These are phyloP conservation scores for Noccaea caerulescens DNA, from an alignment of 345 rosid genomes.

Conservation along the genomic window DNA sequence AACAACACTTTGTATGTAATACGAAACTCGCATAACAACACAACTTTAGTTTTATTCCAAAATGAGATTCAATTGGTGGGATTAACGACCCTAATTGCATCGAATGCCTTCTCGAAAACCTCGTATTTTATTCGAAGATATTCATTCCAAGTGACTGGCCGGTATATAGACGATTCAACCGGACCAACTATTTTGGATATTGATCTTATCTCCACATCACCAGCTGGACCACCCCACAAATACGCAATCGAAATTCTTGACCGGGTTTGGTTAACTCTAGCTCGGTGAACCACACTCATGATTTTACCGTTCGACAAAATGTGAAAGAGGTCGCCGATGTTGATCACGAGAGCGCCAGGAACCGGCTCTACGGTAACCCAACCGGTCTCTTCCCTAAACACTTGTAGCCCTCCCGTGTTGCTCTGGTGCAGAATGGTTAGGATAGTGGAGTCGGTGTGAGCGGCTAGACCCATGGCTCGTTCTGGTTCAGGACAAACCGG, in stretches of 20 bases:
- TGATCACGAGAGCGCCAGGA: conserved; percentile 62
- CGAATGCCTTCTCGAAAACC: conserved; percentile 39
- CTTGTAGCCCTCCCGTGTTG: conserved; percentile 71
- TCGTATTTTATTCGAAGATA: conserved; percentile 41
- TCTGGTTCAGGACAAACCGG: conserved; percentile 95
- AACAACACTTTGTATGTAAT: background rate
- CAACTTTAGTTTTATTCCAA: background rate
- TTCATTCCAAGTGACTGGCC: conserved; percentile 78
- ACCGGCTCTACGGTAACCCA: conserved; percentile 78
- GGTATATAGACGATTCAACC: conserved; percentile 58
- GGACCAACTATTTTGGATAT: conserved; percentile 57
- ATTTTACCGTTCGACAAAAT: conserved; percentile 76
- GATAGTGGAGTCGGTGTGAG: conserved; percentile 87
- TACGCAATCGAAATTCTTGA: conserved; percentile 66
- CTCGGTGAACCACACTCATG: conserved; percentile 74
- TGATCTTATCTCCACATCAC: conserved; percentile 56
- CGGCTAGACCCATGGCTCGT: conserved; percentile 91
- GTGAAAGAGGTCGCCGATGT: conserved; percentile 82
- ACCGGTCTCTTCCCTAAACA: conserved; percentile 60
- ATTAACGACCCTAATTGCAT: conserved; percentile 26
- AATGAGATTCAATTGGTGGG: conserved; percentile 6
- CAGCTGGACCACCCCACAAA: conserved; percentile 74
- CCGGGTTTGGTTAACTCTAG: conserved; percentile 65
- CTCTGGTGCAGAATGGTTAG: conserved; percentile 79
- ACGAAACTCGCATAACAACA: conserved; percentile 43